Conservation (phyloP, 805 yeast genomes). For the Ogataea henricii region DNA sequence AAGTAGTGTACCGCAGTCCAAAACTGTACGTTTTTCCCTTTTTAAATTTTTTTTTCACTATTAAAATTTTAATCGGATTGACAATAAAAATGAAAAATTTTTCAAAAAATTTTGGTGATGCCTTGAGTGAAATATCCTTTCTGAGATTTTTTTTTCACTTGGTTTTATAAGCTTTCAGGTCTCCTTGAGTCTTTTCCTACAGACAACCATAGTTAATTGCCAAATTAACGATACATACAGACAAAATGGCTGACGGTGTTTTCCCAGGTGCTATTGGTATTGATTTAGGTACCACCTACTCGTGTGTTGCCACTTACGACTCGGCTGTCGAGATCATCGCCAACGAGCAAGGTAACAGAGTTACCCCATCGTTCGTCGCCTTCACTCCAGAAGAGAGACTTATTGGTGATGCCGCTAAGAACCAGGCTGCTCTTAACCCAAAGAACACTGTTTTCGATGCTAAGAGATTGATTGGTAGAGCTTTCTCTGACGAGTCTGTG, state of each 20-base stretch:
- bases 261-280: slow-evolving; percentile 99
- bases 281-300: slow-evolving; percentile 89
- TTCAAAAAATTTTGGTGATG: slow-evolving; percentile 10
- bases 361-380: slow-evolving; percentile 80
- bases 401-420: slow-evolving; percentile 83
- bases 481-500: slow-evolving; percentile 73
- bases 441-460: slow-evolving; percentile 80
- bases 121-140: slow-evolving; percentile 3
- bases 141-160: slow-evolving; percentile 2
- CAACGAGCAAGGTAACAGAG: slow-evolving; percentile 85
- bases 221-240: slow-evolving; percentile 15
- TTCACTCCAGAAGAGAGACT: slow-evolving; percentile 78
- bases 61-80: not conserved
- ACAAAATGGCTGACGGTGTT: slow-evolving; percentile 93
- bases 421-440: slow-evolving; percentile 81
- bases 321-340: slow-evolving; percentile 78
- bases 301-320: slow-evolving; percentile 77
- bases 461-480: slow-evolving; percentile 79
- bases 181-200: not conserved
- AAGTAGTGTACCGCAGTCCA: slow-evolving; percentile 5
- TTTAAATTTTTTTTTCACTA: slow-evolving; percentile 7
- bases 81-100: slow-evolving; percentile 8
- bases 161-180: not conserved
- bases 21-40: slow-evolving; percentile 4
- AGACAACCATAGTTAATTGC: slow-evolving; percentile 8